These are phyloP conservation scores for Phytophthora citrophthora DNA, from an alignment of 352 stramenopile genomes.

Conservation along the genomic window DNA sequence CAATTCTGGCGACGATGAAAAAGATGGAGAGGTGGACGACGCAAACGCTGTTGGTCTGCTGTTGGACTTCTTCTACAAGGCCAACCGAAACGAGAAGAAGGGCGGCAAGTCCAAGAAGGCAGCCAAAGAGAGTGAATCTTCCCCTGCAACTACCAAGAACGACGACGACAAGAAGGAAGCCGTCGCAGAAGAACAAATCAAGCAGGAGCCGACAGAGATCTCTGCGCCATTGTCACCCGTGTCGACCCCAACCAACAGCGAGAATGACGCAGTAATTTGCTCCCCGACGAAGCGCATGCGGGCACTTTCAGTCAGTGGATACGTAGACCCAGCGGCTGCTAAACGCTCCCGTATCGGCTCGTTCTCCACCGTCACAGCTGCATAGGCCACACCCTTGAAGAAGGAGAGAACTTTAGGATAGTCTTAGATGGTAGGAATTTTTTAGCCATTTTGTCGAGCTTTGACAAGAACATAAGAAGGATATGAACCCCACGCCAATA, in stretches of 20 bases:
- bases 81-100: slow-evolving; percentile 65
- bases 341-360: slow-evolving; percentile 76
- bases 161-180: slow-evolving; percentile 15
- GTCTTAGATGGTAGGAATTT: slow-evolving; percentile 34
- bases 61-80: slow-evolving; percentile 86
- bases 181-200: slow-evolving; percentile 36
- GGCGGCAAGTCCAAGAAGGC: slow-evolving; percentile 15
- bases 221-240: slow-evolving; percentile 19
- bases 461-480: slow-evolving; percentile 22
- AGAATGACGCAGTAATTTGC: slow-evolving; percentile 51
- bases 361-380: slow-evolving; percentile 52
- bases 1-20: slow-evolving; percentile 25
- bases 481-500: slow-evolving; percentile 19
- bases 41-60: slow-evolving; percentile 73
- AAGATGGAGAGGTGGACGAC: slow-evolving; percentile 56
- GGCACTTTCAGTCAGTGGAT: slow-evolving; percentile 70
- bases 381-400: slow-evolving; percentile 19
- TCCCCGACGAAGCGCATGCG: slow-evolving; percentile 83
- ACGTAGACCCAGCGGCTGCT: slow-evolving; percentile 48
- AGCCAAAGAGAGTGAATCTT: slow-evolving; percentile 6
- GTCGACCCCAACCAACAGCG: slow-evolving; percentile 21
- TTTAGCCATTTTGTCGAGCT: slow-evolving; percentile 30
- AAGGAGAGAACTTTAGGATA: slow-evolving; percentile 32
- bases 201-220: slow-evolving; percentile 35
- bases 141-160: neutral